Conservation (phyloP, 768 basidiomycete species). For the Gymnopilus dilepis region DNA sequence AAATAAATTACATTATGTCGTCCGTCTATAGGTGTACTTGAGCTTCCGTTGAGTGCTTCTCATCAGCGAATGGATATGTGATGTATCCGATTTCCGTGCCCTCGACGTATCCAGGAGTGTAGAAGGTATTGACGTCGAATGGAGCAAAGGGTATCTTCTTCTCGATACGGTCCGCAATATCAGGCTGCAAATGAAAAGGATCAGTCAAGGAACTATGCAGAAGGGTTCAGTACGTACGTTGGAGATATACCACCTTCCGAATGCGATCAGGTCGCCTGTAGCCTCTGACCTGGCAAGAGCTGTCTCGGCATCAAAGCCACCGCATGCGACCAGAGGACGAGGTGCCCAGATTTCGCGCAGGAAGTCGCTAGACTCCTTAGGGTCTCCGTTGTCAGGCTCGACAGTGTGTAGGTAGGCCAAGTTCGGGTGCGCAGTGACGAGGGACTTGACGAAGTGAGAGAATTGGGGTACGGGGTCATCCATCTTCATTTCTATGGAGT, state of each 20-base stretch:
- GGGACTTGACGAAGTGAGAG: slow-evolving; percentile 47
- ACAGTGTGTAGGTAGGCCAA: slow-evolving; percentile 58
- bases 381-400: slow-evolving; percentile 36
- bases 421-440: slow-evolving; percentile 46
- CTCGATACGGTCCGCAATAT: slow-evolving; percentile 43
- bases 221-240: slow-evolving; percentile 35
- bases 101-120: slow-evolving; percentile 30
- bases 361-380: slow-evolving; percentile 45
- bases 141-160: slow-evolving; percentile 38
- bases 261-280: slow-evolving; percentile 36
- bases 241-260: slow-evolving; percentile 37
- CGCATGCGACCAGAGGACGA: slow-evolving; percentile 44
- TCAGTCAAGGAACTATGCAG: not conserved
- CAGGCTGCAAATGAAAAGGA: slow-evolving; percentile 39
- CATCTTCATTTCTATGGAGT: slow-evolving; percentile 59
- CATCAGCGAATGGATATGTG: slow-evolving; percentile 33
- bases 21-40: slow-evolving; percentile 1
- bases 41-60: not conserved
- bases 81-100: slow-evolving; percentile 35
- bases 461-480: slow-evolving; percentile 60
- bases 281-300: slow-evolving; percentile 45
- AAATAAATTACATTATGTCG: not conserved
- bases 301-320: slow-evolving; percentile 44
- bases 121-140: slow-evolving; percentile 46
- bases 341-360: slow-evolving; percentile 53